Evolutionary conservation across 2,329 filamentous ascomycete species (phyloP).

Genomic region (Arthroderma uncinatum): DNA sequence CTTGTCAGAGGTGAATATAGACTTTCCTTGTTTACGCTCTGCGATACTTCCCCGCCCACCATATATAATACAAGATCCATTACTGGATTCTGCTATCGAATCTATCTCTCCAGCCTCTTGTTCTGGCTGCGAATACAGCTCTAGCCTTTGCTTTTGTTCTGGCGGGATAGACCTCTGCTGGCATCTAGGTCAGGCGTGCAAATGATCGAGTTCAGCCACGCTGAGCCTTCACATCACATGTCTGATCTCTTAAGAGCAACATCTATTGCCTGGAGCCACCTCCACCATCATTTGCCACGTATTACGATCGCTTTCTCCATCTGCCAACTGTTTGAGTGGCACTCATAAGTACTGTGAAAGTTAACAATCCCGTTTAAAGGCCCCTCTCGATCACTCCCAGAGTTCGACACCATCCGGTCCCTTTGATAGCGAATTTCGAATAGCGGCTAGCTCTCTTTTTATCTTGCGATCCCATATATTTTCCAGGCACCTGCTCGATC

Average conservation of each 20-base stretch:
- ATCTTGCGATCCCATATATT: not conserved
- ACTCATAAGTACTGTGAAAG: slow-evolving; percentile 2
- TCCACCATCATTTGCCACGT: not conserved
- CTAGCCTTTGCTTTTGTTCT: too few relatives aligned
- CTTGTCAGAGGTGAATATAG: slow-evolving; percentile 5
- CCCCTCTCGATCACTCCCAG: not conserved
- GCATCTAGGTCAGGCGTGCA: too few relatives aligned
- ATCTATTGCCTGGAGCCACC: not conserved
- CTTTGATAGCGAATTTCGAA: not conserved
- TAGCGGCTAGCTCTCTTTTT: not conserved
- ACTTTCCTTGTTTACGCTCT: not conserved
- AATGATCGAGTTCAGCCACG: not conserved
- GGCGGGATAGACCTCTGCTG: too few relatives aligned
- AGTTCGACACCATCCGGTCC: not conserved
- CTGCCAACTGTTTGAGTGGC: not conserved
- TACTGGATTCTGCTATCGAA: not conserved
- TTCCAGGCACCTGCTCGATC: not conserved
- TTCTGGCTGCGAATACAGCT: too few relatives aligned
- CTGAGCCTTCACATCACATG: not conserved
- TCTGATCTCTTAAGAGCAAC: not conserved
- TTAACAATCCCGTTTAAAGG: not conserved
- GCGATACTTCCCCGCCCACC: not conserved
- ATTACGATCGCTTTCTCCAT: slow-evolving; percentile 1
- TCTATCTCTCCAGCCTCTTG: not conserved
- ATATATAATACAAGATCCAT: not conserved